These are phyloP conservation scores for Geotrichum restrictum DNA, from an alignment of 1,139 yeast species.

Conservation along the genomic window DNA sequence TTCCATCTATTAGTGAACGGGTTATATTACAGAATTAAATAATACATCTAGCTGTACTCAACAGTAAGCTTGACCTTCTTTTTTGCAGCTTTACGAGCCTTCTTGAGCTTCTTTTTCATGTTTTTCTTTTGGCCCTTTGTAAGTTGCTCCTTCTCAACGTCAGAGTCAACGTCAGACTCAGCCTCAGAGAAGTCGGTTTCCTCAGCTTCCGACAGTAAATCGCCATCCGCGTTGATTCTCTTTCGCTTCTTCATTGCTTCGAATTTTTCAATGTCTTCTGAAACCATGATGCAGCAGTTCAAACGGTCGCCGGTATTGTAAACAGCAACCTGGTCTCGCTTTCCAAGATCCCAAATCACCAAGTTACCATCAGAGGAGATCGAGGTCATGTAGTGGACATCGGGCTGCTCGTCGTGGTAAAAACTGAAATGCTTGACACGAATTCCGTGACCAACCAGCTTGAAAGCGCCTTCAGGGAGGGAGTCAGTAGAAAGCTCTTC, in stretches of 20 bases:
- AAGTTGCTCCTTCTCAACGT: conserved; percentile 38
- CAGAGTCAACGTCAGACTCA: conserved; percentile 42
- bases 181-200: conserved; percentile 52
- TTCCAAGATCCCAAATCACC: conserved; percentile 78
- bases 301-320: conserved; percentile 91
- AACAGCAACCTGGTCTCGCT: conserved; percentile 78
- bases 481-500: conserved; percentile 31
- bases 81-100: conserved; percentile 7
- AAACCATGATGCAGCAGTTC: conserved; percentile 75
- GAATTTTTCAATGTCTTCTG: conserved; percentile 72
- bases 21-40: background rate
- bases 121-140: conserved; percentile 39
- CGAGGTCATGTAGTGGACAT: conserved; percentile 53
- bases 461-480: conserved; percentile 38
- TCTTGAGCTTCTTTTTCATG: conserved; percentile 41
- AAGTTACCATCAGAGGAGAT: conserved; percentile 91
- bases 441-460: conserved; percentile 72
- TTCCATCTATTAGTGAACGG: no score
- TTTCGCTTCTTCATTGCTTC: conserved; percentile 67
- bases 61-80: conserved; percentile 17
- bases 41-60: conserved; percentile 10
- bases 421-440: conserved; percentile 76
- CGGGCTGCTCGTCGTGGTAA: conserved; percentile 44
- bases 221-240: conserved; percentile 25
- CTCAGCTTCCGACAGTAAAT: conserved; percentile 48